Evolutionary conservation across 1,284 basidiomycete genomes (phyloP), one percentile per base, ranked within the genome.

Genomic region (Microbotryum violaceum): DNA sequence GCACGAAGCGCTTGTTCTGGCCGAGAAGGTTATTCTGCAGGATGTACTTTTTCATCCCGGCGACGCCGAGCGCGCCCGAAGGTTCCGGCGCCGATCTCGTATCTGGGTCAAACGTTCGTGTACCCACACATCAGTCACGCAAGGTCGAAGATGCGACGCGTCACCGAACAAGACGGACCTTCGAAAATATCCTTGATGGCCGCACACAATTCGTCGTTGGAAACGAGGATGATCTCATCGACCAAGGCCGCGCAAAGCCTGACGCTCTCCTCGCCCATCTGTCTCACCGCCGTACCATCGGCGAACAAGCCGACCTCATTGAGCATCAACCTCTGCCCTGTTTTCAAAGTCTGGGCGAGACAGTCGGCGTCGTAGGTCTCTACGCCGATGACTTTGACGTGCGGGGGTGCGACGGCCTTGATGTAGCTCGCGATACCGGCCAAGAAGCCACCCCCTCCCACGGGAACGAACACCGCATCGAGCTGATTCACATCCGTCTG

Each of bases 121-220:
- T 44, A 10, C 23, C 10, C 27, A 42, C 20, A 45, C 20, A 54
- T 23, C 23, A 45, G 23, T 20, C n/a, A 14, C 1, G 9, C 9
- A 14, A 57, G 2, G 6, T 44, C 25, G 0, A 9, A 3, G 29
- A 27, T 10, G 29, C 23, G 8, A 51, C 29, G 49, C 14, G 29
- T 5, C 14, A 20, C 20, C 8, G 4, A 3, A 14, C 48, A 5
- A 42, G 45, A n/a, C 77, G 68, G 65, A 91, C 92, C 93, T 80
- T 98, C 93, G 72, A 97, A 99, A 29, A 97, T 87, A 73, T 98
- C 96, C 77, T 97, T 97, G 79, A 98, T 97, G 20, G 93, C 92
- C 5, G 96, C 96, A 74, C 96, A 99, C 59, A 99, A 86, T 75
- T 96, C 96, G 73, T 99, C 96, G 68, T 96, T 98, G 74, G 87